These are phyloP conservation scores for Triticum dicoccoides DNA, from an alignment of 176 grass and related monocot genomes.

Conservation along the genomic window DNA sequence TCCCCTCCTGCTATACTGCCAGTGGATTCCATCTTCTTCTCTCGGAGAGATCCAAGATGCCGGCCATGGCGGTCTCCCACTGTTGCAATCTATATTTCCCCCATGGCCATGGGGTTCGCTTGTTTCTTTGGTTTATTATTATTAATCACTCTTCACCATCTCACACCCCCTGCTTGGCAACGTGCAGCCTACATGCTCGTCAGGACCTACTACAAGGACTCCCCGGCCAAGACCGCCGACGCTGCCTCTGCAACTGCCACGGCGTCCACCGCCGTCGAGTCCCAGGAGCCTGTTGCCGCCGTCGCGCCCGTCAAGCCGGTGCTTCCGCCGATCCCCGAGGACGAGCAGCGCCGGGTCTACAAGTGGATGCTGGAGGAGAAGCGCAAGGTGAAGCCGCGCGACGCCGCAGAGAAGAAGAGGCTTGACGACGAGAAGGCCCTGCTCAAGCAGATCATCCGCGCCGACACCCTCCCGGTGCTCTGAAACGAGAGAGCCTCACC, in stretches of 20 bases:
- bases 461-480: conserved; percentile 55
- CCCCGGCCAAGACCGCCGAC: conserved; percentile 24
- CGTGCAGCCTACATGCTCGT: conserved; percentile 62
- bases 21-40: neutral
- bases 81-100: neutral
- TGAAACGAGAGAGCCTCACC: neutral
- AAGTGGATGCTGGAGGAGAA: conserved; percentile 97
- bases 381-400: conserved; percentile 62
- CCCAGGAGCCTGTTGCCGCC: neutral
- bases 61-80: neutral
- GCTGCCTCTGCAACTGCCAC: neutral
- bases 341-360: conserved; percentile 72
- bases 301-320: conserved; percentile 19
- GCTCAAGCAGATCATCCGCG: conserved; percentile 77
- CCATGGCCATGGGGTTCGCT: too few relatives aligned
- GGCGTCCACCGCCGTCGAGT: neutral
- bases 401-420: conserved; percentile 69
- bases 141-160: neutral
- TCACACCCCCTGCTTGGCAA: neutral
- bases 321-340: conserved; percentile 63
- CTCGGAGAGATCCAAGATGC: neutral
- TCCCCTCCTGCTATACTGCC: too few relatives aligned
- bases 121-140: too few relatives aligned
- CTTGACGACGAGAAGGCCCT: conserved; percentile 88
- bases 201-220: conserved; percentile 48